Percentiles rank a stretch among this genome's conserved stretches.
These are phyloP conservation scores for Cryptosporidium meleagridis DNA, from an alignment of 169 alveolate genomes.

Conservation along the genomic window DNA sequence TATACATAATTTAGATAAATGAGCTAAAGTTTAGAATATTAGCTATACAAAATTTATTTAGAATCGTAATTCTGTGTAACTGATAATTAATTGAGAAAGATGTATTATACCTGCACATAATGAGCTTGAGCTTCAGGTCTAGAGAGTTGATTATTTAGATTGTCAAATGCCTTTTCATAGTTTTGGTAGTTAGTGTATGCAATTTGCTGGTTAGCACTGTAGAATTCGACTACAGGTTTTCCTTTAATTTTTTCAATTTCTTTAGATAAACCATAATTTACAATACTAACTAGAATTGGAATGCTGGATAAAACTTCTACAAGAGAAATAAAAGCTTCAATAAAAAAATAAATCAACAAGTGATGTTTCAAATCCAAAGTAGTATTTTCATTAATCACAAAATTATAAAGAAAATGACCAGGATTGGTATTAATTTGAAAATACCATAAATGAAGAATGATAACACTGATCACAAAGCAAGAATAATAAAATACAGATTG, in stretches of 20 bases:
- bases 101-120: neutral
- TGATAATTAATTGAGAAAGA: neutral
- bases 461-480: slow-evolving; percentile 14
- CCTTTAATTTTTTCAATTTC: slow-evolving; percentile 52
- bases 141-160: neutral
- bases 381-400: neutral
- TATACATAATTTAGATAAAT: no score
- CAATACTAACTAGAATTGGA: slow-evolving; percentile 17
- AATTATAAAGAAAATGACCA: neutral
- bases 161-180: slow-evolving; percentile 30
- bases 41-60: no score
- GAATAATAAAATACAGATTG: slow-evolving; percentile 30
- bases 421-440: neutral
- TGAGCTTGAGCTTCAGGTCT: slow-evolving; percentile 5
- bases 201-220: neutral
- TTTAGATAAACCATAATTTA: slow-evolving; percentile 21
- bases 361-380: neutral
- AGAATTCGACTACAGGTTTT: slow-evolving; percentile 41
- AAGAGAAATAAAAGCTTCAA: slow-evolving; percentile 36
- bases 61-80: neutral
- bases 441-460: neutral
- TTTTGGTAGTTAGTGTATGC: slow-evolving; percentile 36
- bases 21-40: neutral
- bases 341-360: slow-evolving; percentile 1
- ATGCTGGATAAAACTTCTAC: slow-evolving; percentile 24